A percentile compares a stretch with the other conserved stretches of the same genome.
Evolutionary conservation across 2,329 filamentous ascomycete species (phyloP).

Genomic region (Chrysoporthe deuterocubensis): DNA sequence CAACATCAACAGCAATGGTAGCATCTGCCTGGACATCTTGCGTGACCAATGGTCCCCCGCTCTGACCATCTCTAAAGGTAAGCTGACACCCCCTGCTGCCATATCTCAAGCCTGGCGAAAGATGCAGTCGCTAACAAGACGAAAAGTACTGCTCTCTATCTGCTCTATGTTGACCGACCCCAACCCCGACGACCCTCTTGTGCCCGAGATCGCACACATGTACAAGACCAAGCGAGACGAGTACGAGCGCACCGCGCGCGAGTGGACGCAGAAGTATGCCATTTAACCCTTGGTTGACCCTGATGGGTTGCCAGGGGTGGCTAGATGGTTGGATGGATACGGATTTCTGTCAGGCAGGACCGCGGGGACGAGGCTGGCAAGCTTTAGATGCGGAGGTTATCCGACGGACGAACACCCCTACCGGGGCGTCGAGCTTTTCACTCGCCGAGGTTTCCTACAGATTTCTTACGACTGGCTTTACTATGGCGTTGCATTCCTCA

Average conservation of each 20-base stretch:
- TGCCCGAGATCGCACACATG: conserved; percentile 98
- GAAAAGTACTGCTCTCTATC: conserved; percentile 89
- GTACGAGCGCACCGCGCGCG: conserved; percentile 94
- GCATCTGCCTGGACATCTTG: conserved; percentile 97
- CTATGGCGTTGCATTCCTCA: conserved; percentile 29
- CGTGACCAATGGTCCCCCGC: conserved; percentile 99
- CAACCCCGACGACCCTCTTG: conserved; percentile 97
- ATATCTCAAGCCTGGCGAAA: background rate
- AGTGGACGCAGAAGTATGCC: conserved; percentile 99
- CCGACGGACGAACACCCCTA: conserved; percentile 19
- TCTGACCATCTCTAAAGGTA: conserved; percentile 98
- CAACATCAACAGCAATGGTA: conserved; percentile 99
- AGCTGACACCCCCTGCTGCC: conserved; percentile 29
- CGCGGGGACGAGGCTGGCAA: background rate
- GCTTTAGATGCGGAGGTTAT: background rate
- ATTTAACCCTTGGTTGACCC: conserved; percentile 59
- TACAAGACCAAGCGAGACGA: conserved; percentile 98
- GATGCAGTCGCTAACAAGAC: conserved; percentile 3
- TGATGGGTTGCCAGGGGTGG: conserved; percentile 1
- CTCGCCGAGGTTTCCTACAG: conserved; percentile 15
- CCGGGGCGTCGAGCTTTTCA: conserved; percentile 18
- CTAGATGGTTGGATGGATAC: conserved; percentile 12
- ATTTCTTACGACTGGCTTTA: conserved; percentile 19
- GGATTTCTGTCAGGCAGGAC: background rate
- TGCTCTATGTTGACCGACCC: conserved; percentile 99